Base-by-base conservation (phyloP, 495 filamentous ascomycete species). In the Aspergillus asperescens region DNA sequence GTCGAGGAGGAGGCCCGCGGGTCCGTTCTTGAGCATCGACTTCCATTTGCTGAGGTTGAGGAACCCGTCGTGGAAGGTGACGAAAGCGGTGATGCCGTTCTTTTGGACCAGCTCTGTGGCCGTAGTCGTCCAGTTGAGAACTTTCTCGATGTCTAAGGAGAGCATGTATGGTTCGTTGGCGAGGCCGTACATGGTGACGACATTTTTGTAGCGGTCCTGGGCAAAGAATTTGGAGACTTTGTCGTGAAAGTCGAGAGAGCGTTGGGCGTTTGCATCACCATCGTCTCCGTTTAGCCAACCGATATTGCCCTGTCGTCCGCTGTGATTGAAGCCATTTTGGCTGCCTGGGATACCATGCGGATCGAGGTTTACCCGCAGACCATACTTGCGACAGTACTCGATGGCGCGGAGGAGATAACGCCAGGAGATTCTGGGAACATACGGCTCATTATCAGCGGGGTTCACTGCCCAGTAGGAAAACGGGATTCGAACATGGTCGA, bases 391-490 rank as follows among this genome's bases (percentile, higher is more conserved):
- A 25, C 85, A 85, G 70, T 86, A 97, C 61, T 99, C 94, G 58
- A 99, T 94, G 3, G 78, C 88, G 22, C 94, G 84, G 2, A 99
- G 78, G 0, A 99, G 84, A 65, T 99, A 99, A 12, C 94, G 80
- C 93, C 93, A 99, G 1, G 87, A 82, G 24, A 87, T 88, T 52
- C 90, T 83, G 25, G 86, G 79, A 19, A 99, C 79, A 62, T 94
- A 99, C 1, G 90, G 88, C 61, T 99, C 93, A 15, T 78, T 86
- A 27, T 86, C 83, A 63, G 94, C 95, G 0, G 86, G 88, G 39
- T 79, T 81, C 2, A 97, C 83, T 0, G 90, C 89, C 94, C 94
- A 99, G 76, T 99, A 99, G 2, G 87, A 87, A 65, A 86, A 97
- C 2, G 85, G 90, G 29, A 99, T 95, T 42, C 94, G 87, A 8